Base-by-base conservation (phyloP, 2,329 filamentous ascomycete species). In the Pestalotiopsis sp. region DNA sequence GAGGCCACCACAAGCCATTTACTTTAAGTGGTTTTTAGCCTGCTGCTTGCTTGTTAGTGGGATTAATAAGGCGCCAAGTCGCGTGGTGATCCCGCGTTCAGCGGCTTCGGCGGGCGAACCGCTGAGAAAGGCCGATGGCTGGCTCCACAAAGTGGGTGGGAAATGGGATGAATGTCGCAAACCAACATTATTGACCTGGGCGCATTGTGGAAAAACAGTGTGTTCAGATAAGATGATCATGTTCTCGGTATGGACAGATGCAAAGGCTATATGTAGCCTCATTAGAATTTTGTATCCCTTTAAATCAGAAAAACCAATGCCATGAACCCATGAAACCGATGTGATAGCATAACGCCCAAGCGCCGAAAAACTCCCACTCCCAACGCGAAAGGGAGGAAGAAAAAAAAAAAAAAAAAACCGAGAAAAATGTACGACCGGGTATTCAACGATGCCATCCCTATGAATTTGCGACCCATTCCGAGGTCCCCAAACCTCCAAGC, bases 351-450 rank as follows among this genome's bases (percentile, higher is more conserved):
- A 59, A 27, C 23, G 57, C 57, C 23, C 57, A 7, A 38, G 59
- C 59, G 27, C 59, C 59, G 27, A 39, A 62, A 39, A 62, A 62
- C 59, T 62, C 59, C 59, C 25, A 36, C 9, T 27, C 57, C 57
- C 57, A 59, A 27, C 14, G 23, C 23, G 23, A 11, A 23, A 62
- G 12, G 11, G 31, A 41, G 13, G 59, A 36, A 59, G 13, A 59
- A 59, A 59, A 59, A 59, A 59, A 23, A 23, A 23, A 23, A 23
- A 59, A 27, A 59, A 59, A 59, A 59, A 31, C 27, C 27, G 7
- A 36, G 31, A 59, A 59, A 59, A 12, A 27, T 59, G 6, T 9
- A 52, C 57, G 17, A 36, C 57, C 57, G 27, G 27, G 27, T 36
- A 36, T 59, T 23, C n/a, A 59, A 59, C 20, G 38, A 62, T 36